Percentiles rank a stretch among this genome's conserved stretches.
These are phyloP conservation scores for Onygenales sp. DNA, from an alignment of 2,329 filamentous ascomycete genomes.

Conservation along the genomic window DNA sequence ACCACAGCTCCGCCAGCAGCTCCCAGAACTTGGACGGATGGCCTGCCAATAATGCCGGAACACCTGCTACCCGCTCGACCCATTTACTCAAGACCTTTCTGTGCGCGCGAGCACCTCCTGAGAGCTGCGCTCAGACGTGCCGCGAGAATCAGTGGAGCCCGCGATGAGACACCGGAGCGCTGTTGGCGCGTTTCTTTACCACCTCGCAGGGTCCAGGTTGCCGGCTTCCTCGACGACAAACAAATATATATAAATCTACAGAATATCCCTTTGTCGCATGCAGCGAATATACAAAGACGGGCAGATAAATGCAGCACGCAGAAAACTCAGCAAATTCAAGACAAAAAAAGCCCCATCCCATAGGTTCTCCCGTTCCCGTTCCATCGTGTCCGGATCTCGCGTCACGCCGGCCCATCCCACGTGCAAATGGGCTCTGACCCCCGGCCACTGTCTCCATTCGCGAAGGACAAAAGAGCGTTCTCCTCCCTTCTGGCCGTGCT, in stretches of 20 bases:
- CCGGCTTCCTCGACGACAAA: background rate
- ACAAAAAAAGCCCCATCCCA: no score
- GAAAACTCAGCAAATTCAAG: background rate
- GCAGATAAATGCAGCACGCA: background rate
- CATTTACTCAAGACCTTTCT: background rate
- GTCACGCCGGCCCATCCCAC: no score
- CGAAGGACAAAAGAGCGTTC: no score
- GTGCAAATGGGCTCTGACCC: no score
- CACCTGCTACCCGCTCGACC: background rate
- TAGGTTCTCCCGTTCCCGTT: no score
- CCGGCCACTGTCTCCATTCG: no score
- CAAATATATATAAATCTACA: background rate
- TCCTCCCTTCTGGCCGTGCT: no score
- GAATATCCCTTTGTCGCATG: background rate
- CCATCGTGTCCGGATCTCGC: no score
- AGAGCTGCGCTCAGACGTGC: background rate
- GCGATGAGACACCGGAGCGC: background rate
- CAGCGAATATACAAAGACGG: background rate
- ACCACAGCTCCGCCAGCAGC: background rate
- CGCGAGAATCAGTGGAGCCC: background rate
- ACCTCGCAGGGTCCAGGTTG: background rate
- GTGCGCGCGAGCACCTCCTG: no score
- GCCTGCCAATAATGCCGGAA: background rate
- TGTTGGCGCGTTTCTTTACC: background rate
- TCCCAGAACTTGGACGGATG: background rate